Percentiles rank a stretch among this genome's conserved stretches.
These are phyloP conservation scores for Aspergillus transmontanensis DNA, from an alignment of 2,329 filamentous ascomycete species.

Conservation along the genomic window DNA sequence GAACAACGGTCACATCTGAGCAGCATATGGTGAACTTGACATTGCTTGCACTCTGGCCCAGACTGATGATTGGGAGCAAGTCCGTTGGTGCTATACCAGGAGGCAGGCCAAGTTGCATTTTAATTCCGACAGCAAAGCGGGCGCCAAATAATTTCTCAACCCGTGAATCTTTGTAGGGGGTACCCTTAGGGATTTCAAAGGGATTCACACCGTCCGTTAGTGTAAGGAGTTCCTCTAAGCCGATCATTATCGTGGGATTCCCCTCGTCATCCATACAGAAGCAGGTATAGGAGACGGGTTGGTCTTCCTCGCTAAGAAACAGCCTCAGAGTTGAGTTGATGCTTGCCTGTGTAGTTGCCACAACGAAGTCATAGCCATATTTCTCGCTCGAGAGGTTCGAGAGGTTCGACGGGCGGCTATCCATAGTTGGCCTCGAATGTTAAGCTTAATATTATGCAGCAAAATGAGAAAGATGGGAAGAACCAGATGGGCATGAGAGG, in stretches of 20 bases:
- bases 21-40: neutral
- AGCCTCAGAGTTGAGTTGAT: neutral
- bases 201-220: neutral
- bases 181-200: neutral
- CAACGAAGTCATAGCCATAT: constrained; percentile 7
- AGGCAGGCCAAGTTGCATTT: neutral
- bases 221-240: neutral
- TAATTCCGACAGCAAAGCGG: neutral
- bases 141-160: rapidly evolving
- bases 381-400: neutral
- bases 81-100: neutral
- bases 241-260: neutral
- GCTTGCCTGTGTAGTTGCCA: constrained; percentile 8
- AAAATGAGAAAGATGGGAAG: too few species aligned
- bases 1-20: neutral
- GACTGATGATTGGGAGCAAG: neutral
- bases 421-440: neutral
- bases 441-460: too few species aligned
- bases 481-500: too few species aligned
- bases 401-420: constrained; percentile 1
- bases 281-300: neutral
- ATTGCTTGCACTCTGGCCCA: neutral
- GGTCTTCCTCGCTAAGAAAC: neutral
- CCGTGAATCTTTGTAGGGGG: neutral
- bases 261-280: neutral